phyloP scores from a whole-genome alignment of 495 filamentous ascomycete genomes.

The Podospora bellae-mahoneyi region DNA sequence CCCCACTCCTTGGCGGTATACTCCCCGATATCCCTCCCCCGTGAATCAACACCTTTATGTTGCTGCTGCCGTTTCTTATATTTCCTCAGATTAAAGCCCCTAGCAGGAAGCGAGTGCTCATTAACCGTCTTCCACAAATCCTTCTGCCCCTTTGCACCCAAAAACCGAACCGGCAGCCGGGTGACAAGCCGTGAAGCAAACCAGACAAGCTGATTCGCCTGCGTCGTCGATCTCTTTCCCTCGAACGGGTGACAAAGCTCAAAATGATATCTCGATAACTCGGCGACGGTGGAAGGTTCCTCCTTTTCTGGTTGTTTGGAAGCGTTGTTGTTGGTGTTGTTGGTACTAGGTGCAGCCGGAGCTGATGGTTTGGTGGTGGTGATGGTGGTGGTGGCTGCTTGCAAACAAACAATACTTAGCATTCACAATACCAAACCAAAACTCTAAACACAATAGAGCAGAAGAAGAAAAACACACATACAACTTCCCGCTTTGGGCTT shows the following conservation, averaged over 20 bases:
- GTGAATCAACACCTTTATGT: background rate
- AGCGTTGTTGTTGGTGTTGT: background rate
- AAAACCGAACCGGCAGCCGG: conserved; percentile 7
- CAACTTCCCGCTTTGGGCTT: conserved; percentile 29
- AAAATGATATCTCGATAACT: conserved; percentile 38
- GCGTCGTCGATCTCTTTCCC: conserved; percentile 27
- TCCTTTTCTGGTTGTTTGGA: background rate
- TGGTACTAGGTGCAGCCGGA: background rate
- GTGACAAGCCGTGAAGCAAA: conserved; percentile 31
- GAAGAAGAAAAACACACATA: background rate
- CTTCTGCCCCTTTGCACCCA: conserved; percentile 43
- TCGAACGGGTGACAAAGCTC: conserved; percentile 30
- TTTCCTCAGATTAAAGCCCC: background rate
- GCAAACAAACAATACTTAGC: background rate
- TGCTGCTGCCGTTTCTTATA: background rate
- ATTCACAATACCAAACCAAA: background rate
- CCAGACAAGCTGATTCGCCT: conserved; percentile 38
- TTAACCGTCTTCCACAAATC: conserved; percentile 50
- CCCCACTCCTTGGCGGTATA: conserved; percentile 42
- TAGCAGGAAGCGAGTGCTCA: conserved; percentile 22
- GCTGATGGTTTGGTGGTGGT: background rate
- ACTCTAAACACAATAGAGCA: no score
- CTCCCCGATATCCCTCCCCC: conserved; percentile 38
- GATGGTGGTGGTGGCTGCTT: background rate
- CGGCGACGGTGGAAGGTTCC: conserved; percentile 25